Base-by-base conservation (phyloP, 1,284 basidiomycete genomes). In the Puccinia polysora region DNA sequence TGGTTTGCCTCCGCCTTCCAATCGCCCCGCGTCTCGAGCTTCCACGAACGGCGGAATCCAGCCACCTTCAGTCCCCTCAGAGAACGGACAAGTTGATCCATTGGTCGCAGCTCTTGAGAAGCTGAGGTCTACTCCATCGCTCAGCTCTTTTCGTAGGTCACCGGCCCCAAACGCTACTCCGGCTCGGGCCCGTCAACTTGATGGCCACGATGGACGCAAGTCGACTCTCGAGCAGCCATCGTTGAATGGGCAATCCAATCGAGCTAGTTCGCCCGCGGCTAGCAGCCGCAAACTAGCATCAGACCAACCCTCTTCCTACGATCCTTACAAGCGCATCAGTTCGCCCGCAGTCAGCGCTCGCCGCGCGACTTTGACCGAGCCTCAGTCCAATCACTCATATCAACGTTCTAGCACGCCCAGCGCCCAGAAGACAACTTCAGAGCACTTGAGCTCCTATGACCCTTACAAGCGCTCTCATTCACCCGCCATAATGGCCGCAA, bases 41-140 rank as follows among this genome's bases (percentile, higher is more conserved):
- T 47, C 68, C 23, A 62, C 68, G 18, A 52, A 30, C 20, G 58
- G 32, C 2, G 45, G 53, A 38, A 30, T 70, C 18, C 68, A 70
- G 18, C 68, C 68, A 34, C 68, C 68, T 30, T 70, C 68, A 32
- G 58, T 70, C 0, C 68, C 68, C 8, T 45, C 58, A 34, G 58
- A 70, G 34, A 53, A 70, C 30, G 68, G 68, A 12, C 45, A 30
- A 28, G 58, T 70, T 8, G 68, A 70, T 62, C 68, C 68, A 47
- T 50, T 70, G 30, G 68, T 70, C 10, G 68, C 56, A 30, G 68
- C 68, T 15, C 32, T 70, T n/a, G 68, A 60, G 53, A 70, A 70
- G 58, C 56, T 70, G n/a, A 45, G 68, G 43, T 60, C 68, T 12
- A 70, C 68, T 20, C 68, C 68, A 18, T 70, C 68, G 20, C 60